Evolutionary conservation across 768 basidiomycete genomes (phyloP).

Genomic region (Tylopilus vinaceipallidus): DNA sequence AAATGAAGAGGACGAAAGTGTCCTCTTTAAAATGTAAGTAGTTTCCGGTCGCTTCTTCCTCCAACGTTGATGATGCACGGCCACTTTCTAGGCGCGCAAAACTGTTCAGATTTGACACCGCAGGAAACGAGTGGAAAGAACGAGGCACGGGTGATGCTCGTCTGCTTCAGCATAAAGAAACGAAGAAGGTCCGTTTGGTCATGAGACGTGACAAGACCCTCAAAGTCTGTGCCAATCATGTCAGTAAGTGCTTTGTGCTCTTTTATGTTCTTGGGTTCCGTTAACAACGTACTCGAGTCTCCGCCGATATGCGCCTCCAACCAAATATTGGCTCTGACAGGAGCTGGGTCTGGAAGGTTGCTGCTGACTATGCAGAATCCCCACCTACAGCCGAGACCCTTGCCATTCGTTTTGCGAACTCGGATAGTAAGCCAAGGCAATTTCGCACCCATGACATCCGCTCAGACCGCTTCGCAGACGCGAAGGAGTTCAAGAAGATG

Average conservation of each 20-base stretch:
- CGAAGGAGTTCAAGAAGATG: constrained; percentile 80
- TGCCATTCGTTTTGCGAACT: constrained; percentile 96
- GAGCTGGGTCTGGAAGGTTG: constrained; percentile 99
- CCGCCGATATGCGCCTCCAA: constrained; percentile 88
- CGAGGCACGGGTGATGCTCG: constrained; percentile 95
- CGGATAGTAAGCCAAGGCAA: constrained; percentile 73
- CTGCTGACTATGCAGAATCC: constrained; percentile 90
- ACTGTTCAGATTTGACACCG: constrained; percentile 89
- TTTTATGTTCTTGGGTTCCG: neutral
- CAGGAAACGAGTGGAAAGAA: constrained; percentile 93
- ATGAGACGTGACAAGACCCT: constrained; percentile 99
- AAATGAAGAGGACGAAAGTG: constrained; percentile 89
- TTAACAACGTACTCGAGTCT: constrained; percentile 48
- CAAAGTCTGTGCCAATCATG: constrained; percentile 99
- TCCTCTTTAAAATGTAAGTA: constrained; percentile 93
- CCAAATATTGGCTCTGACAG: constrained; percentile 98
- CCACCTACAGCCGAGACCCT: constrained; percentile 92
- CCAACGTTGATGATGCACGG: constrained; percentile 9
- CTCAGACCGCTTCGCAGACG: constrained; percentile 49
- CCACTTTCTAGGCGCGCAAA: constrained; percentile 83
- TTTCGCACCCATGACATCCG: neutral
- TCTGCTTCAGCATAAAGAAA: constrained; percentile 84
- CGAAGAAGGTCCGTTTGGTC: constrained; percentile 90
- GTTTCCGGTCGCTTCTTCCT: neutral
- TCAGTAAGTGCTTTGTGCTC: constrained; percentile 52